These are phyloP conservation scores for Pyrenochaeta sp. DNA, from an alignment of 2,329 filamentous ascomycete genomes.

Conservation along the genomic window DNA sequence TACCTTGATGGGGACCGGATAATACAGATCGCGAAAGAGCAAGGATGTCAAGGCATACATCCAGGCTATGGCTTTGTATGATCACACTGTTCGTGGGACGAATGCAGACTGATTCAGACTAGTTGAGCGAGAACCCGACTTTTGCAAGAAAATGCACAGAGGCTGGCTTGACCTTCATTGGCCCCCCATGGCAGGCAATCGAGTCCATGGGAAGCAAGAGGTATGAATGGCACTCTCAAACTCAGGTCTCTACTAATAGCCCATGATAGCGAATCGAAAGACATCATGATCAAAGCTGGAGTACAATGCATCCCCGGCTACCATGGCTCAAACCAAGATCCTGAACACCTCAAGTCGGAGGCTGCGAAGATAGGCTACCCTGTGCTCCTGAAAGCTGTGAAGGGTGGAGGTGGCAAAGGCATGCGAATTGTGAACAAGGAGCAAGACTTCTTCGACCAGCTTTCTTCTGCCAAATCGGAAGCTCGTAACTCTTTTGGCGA, in stretches of 20 bases:
- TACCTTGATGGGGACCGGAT: slow-evolving; percentile 96
- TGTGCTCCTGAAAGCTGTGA: slow-evolving; percentile 71
- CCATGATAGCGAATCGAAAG: slow-evolving; percentile 72
- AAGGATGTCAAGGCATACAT: slow-evolving; percentile 90
- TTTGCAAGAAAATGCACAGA: slow-evolving; percentile 86
- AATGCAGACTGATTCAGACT: not conserved
- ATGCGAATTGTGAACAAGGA: slow-evolving; percentile 69
- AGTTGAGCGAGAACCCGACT: slow-evolving; percentile 85
- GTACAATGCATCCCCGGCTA: slow-evolving; percentile 97
- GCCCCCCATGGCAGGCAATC: slow-evolving; percentile 79
- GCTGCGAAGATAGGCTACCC: slow-evolving; percentile 75
- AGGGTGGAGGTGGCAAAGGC: slow-evolving; percentile 72
- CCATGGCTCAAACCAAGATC: slow-evolving; percentile 83
- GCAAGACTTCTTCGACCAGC: slow-evolving; percentile 66
- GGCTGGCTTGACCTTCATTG: slow-evolving; percentile 92
- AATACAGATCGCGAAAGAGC: slow-evolving; percentile 82
- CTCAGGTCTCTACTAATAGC: slow-evolving; percentile 12
- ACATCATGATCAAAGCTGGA: slow-evolving; percentile 95
- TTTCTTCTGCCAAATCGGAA: slow-evolving; percentile 70
- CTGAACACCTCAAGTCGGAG: slow-evolving; percentile 67
- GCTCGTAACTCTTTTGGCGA: slow-evolving; percentile 70
- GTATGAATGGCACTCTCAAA: slow-evolving; percentile 36
- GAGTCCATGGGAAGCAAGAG: slow-evolving; percentile 92
- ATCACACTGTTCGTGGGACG: not conserved
- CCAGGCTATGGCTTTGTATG: slow-evolving; percentile 88